Base-by-base conservation (phyloP, 2,329 filamentous ascomycete species). In the Drechslera avenae region DNA sequence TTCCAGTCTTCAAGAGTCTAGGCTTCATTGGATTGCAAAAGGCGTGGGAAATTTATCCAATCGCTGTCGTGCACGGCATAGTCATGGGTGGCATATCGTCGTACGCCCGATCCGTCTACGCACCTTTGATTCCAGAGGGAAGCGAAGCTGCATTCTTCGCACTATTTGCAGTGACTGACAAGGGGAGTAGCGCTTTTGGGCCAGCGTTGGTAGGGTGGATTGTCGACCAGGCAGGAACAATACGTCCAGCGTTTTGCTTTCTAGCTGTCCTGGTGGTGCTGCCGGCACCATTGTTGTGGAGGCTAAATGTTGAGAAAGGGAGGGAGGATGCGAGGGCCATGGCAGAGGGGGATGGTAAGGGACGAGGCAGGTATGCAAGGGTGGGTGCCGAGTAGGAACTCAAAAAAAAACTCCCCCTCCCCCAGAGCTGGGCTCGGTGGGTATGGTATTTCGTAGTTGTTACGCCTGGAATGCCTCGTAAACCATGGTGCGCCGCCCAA, bases 131-230 rank as follows among this genome's bases (percentile, higher is more conserved):
- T 43, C 93, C 93, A 0, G 90, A 91, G 0, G 92, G 92, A 5
- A 92, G 88, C 13, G 93, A 97, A 75, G 91, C 92, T 0, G 91
- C 92, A 0, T 97, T 97, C 67, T 97, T 94, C 69, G 91, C 92
- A 0, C 79, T 97, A 1, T 97, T 96, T 69, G 92, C 93, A 33
- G 95, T 97, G 52, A 97, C 93, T 1, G 93, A 97, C 72, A 97
- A 97, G 73, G 91, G 91, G 0, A 94, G 89, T 16, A 94, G 89
- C 67, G 83, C 96, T 2, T 93, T 97, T 68, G 93, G 93, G 0
- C 93, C 93, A 0, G 88, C 90, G 1, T 90, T 97, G 62, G 92
- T 97, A 0, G 93, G 91, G 0, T 83, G 84, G 23, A 95, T 97
- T 54, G 94, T 95, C 7, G 91, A 96, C 69, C 82, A 64, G 2